These are phyloP conservation scores for Emmonsiellopsis sp. DNA, from an alignment of 2,329 filamentous ascomycete genomes.

Conservation along the genomic window DNA sequence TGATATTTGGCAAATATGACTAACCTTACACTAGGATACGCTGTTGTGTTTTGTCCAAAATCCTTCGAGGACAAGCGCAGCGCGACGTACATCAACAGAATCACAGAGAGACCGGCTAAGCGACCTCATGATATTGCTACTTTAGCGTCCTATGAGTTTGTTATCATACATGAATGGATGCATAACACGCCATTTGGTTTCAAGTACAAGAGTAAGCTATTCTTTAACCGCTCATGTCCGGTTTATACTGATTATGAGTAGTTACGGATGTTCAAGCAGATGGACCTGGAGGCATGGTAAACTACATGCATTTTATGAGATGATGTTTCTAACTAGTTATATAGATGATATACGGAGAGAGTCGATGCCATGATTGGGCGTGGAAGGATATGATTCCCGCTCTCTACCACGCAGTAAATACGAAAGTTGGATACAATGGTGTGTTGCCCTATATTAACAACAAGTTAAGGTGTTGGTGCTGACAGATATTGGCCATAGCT, in stretches of 20 bases:
- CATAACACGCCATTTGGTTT: neutral
- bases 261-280: neutral
- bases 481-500: neutral
- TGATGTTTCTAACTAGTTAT: neutral
- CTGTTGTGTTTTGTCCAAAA: neutral
- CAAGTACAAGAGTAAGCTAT: neutral
- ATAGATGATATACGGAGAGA: neutral
- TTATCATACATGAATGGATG: constrained; percentile 3
- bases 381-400: neutral
- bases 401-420: neutral
- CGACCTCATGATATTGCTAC: neutral
- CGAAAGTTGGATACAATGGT: neutral
- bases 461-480: neutral
- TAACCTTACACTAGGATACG: neutral
- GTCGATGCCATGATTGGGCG: neutral
- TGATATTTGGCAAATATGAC: neutral
- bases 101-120: neutral
- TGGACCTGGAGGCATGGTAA: neutral
- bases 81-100: neutral
- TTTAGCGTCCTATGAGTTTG: neutral
- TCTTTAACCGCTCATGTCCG: neutral
- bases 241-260: neutral
- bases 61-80: neutral
- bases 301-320: neutral
- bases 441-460: neutral